Percentiles rank a stretch among this genome's conserved stretches.
These are phyloP conservation scores for Trichosporon sp. DNA, from an alignment of 1,284 basidiomycete genomes.

Conservation along the genomic window DNA sequence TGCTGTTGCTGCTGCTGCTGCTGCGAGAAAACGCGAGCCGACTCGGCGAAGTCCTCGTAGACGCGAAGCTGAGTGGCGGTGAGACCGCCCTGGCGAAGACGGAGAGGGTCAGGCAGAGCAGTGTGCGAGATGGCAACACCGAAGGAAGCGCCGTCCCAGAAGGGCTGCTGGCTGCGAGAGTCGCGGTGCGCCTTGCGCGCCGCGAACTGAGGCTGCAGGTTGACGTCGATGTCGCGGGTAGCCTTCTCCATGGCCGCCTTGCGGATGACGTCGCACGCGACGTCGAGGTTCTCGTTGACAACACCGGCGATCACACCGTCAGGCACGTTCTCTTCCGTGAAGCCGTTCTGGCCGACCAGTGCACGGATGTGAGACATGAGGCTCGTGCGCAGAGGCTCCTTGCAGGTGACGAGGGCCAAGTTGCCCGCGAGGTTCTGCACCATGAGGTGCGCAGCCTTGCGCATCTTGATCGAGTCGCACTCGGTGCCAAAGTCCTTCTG, in stretches of 20 bases:
- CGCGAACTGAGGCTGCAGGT: conserved; percentile 76
- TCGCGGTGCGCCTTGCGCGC: conserved; percentile 82
- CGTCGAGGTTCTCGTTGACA: conserved; percentile 88
- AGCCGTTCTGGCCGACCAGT: conserved; percentile 75
- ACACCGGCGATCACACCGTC: conserved; percentile 65
- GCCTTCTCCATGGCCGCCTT: conserved; percentile 98
- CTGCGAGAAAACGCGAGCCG: conserved; percentile 21
- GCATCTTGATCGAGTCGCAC: conserved; percentile 81
- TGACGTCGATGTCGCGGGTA: conserved; percentile 89
- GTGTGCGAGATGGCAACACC: conserved; percentile 70
- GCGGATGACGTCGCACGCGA: conserved; percentile 91
- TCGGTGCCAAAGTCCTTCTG: conserved; percentile 97
- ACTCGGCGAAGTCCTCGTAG: conserved; percentile 87
- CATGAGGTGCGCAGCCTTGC: conserved; percentile 91
- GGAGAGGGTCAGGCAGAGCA: conserved; percentile 81
- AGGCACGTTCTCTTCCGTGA: conserved; percentile 62
- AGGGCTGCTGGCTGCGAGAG: conserved; percentile 57
- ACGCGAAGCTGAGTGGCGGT: conserved; percentile 78
- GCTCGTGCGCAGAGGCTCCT: conserved; percentile 91
- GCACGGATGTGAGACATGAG: conserved; percentile 84
- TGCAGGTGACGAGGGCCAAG: conserved; percentile 95
- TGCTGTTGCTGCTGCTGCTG: conserved; percentile 11
- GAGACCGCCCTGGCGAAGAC: conserved; percentile 78
- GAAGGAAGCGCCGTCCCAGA: conserved; percentile 73
- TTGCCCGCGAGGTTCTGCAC: conserved; percentile 95